phyloP scores from a whole-genome alignment of 345 rosid species.

The Gossypium turneri region DNA sequence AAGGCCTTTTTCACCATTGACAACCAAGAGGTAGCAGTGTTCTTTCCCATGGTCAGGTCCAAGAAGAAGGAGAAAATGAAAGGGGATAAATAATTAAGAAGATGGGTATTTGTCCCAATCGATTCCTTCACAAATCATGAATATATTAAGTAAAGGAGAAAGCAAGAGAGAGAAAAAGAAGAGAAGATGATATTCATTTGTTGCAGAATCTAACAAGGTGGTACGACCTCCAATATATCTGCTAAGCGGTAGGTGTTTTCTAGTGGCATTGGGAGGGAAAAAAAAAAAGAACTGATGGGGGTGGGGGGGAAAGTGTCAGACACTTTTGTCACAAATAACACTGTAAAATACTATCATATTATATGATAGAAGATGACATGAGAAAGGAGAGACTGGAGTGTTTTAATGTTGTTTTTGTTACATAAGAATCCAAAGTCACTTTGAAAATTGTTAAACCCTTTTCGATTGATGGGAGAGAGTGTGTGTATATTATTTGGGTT shows the following conservation, averaged over 20 bases:
- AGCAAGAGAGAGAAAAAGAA: not conserved
- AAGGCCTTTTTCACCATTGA: constrained; percentile 73
- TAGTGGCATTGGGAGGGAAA: constrained; percentile 15
- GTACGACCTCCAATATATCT: constrained; percentile 19
- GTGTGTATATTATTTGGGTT: too few relatives aligned
- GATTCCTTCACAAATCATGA: not conserved
- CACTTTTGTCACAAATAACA: not conserved
- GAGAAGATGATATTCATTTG: constrained; percentile 6
- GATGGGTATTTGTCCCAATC: not conserved
- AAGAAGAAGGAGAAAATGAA: not conserved
- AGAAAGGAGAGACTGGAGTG: constrained; percentile 14
- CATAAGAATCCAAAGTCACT: constrained; percentile 18
- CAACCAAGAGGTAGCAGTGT: constrained; percentile 68
- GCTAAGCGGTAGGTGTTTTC: constrained; percentile 17
- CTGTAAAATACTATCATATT: not conserved
- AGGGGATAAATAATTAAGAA: not conserved
- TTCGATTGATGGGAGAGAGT: not conserved
- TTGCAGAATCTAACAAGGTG: not conserved
- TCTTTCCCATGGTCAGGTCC: constrained; percentile 56
- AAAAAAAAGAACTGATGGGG: not conserved
- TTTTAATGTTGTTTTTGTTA: not conserved
- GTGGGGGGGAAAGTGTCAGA: constrained; percentile 5
- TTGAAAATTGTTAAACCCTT: constrained; percentile 2
- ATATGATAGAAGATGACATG: constrained; percentile 5
- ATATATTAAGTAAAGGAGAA: constrained; percentile 5